Conservation (phyloP, 345 rosid genomes). For the Eutrema japonicum region DNA sequence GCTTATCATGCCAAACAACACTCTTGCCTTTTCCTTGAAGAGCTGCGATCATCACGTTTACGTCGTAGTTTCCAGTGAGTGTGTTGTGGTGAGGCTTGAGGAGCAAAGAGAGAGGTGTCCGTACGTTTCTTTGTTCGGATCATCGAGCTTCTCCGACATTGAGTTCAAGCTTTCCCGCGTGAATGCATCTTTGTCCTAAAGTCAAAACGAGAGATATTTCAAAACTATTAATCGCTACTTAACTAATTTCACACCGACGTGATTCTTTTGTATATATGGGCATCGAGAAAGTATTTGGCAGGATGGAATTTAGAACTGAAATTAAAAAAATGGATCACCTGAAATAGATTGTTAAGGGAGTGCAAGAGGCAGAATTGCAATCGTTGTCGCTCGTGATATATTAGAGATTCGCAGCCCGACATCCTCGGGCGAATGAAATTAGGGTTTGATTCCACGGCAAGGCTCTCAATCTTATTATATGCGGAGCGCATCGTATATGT, state of each 20-base stretch:
- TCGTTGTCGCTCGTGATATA: conserved; percentile 85
- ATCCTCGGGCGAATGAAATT: conserved; percentile 31
- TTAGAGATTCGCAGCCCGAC: conserved; percentile 48
- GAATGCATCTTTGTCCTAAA: conserved; percentile 66
- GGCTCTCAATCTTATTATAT: too few species aligned
- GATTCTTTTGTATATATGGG: background rate
- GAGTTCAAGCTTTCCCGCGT: conserved; percentile 62
- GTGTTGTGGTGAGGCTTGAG: conserved; percentile 85
- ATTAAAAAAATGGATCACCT: conserved; percentile 50
- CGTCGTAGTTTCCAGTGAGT: conserved; percentile 82
- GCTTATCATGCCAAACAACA: conserved; percentile 81
- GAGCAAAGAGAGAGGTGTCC: conserved; percentile 74
- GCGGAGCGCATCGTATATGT: too few species aligned
- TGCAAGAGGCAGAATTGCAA: conserved; percentile 86
- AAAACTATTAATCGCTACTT: background rate
- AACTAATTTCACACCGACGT: background rate
- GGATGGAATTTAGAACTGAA: background rate
- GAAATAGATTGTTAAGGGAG: conserved; percentile 90
- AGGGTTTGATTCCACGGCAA: background rate
- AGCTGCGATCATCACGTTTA: conserved; percentile 78
- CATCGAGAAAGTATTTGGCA: background rate
- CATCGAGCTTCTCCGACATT: conserved; percentile 69
- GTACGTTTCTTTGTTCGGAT: conserved; percentile 57
- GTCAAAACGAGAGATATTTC: too few species aligned
- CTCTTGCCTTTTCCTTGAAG: conserved; percentile 67